Conservation (phyloP, 805 yeast species). For the Candida takata region DNA sequence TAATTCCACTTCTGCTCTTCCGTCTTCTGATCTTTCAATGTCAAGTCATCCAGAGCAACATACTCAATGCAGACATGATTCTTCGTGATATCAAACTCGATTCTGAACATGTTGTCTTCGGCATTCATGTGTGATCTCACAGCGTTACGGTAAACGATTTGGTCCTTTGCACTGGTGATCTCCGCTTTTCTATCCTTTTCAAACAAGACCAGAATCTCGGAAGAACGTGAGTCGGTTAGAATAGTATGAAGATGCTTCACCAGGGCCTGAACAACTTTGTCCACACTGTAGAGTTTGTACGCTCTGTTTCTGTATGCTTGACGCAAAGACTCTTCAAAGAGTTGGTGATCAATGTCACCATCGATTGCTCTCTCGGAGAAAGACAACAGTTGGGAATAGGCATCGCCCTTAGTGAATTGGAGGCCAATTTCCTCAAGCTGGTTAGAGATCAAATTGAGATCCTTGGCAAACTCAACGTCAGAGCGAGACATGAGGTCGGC, state of each 20-base stretch:
- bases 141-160: conserved; percentile 84
- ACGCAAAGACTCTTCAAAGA: conserved; percentile 92
- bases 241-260: conserved; percentile 84
- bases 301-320: conserved; percentile 94
- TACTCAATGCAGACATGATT: conserved; percentile 64
- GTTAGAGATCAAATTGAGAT: conserved; percentile 71
- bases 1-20: conserved; percentile 87
- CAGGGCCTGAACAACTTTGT: conserved; percentile 78
- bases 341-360: conserved; percentile 86
- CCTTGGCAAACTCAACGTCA: conserved; percentile 74
- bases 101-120: conserved; percentile 90
- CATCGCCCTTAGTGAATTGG: conserved; percentile 57
- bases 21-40: conserved; percentile 62
- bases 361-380: conserved; percentile 74
- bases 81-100: conserved; percentile 53
- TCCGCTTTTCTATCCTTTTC: conserved; percentile 68
- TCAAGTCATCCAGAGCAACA: conserved; percentile 82
- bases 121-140: conserved; percentile 74
- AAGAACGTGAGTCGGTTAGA: conserved; percentile 68
- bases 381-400: conserved; percentile 71
- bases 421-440: conserved; percentile 79
- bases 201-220: conserved; percentile 74
- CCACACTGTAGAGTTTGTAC: conserved; percentile 85
- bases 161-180: conserved; percentile 72
- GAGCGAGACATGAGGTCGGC: conserved; percentile 60